Conservation (phyloP, 1,284 basidiomycete genomes). For the Fomes fomentarius region DNA sequence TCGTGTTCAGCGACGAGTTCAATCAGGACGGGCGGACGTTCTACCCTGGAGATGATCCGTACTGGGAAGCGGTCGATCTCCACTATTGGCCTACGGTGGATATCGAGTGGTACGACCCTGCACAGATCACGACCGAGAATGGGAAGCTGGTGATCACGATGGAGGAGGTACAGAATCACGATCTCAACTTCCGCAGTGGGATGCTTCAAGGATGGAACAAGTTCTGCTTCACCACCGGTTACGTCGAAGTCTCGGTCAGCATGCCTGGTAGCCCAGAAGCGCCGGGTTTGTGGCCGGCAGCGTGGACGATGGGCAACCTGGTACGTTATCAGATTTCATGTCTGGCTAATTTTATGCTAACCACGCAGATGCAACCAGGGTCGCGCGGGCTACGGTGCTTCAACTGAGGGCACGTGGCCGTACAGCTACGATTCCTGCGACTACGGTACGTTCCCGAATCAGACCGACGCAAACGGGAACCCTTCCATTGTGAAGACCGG, state of each 20-base stretch:
- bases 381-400: constrained; percentile 62
- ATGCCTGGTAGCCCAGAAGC: constrained; percentile 74
- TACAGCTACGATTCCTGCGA: constrained; percentile 86
- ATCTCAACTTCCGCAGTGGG: constrained; percentile 80
- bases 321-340: constrained; percentile 27
- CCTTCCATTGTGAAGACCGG: constrained; percentile 57
- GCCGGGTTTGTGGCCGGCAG: constrained; percentile 72
- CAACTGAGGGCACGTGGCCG: constrained; percentile 70
- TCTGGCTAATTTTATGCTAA: constrained; percentile 39
- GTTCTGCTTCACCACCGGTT: constrained; percentile 92
- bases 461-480: constrained; percentile 58
- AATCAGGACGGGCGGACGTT: constrained; percentile 78
- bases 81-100: constrained; percentile 86
- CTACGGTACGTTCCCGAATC: constrained; percentile 83
- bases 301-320: constrained; percentile 58
- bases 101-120: constrained; percentile 84
- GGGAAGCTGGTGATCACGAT: constrained; percentile 83
- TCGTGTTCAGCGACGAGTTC: constrained; percentile 95
- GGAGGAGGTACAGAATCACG: constrained; percentile 61
- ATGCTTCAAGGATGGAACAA: constrained; percentile 90
- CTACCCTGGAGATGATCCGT: constrained; percentile 80
- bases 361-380: constrained; percentile 44
- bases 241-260: constrained; percentile 81
- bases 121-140: constrained; percentile 67
- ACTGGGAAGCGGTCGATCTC: constrained; percentile 74